Evolutionary conservation across 208 protist species (phyloP).

Genomic region (Trichomonas tenax): DNA sequence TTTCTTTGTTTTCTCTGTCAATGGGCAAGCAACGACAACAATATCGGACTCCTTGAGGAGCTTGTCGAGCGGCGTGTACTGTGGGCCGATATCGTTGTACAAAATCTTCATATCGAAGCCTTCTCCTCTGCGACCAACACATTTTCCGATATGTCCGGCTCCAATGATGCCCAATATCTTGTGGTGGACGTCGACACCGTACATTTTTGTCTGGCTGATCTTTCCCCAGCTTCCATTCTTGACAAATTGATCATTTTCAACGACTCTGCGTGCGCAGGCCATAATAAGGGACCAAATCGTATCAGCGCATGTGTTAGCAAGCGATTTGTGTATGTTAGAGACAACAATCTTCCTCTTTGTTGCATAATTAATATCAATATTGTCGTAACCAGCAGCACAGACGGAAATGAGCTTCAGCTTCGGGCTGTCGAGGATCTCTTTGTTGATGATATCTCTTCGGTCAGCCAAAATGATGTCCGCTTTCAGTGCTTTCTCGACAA

Average conservation of each 20-base stretch:
- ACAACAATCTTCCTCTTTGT: neutral
- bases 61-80: neutral
- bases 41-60: slow-evolving; percentile 31
- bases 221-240: neutral
- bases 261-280: neutral
- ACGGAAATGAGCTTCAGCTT: slow-evolving; percentile 20
- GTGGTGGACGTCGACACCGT: neutral
- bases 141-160: slow-evolving; percentile 31
- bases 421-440: neutral
- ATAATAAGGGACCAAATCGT: slow-evolving; percentile 22
- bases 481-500: neutral
- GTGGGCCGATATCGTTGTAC: neutral
- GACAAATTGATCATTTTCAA: neutral
- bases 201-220: neutral
- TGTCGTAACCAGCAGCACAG: slow-evolving; percentile 27
- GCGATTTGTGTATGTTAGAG: slow-evolving; percentile 26
- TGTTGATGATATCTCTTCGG: neutral
- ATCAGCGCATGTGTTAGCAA: slow-evolving; percentile 35
- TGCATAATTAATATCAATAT: slow-evolving; percentile 27
- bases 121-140: neutral
- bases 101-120: slow-evolving; percentile 5
- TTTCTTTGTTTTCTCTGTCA: slow-evolving; percentile 23
- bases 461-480: neutral
- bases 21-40: slow-evolving; percentile 29
- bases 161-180: slow-evolving; percentile 34